Evolutionary conservation across 2,329 filamentous ascomycete genomes (phyloP), one percentile per base, ranked within the genome.

Genomic region (Colletotrichum tanaceti): DNA sequence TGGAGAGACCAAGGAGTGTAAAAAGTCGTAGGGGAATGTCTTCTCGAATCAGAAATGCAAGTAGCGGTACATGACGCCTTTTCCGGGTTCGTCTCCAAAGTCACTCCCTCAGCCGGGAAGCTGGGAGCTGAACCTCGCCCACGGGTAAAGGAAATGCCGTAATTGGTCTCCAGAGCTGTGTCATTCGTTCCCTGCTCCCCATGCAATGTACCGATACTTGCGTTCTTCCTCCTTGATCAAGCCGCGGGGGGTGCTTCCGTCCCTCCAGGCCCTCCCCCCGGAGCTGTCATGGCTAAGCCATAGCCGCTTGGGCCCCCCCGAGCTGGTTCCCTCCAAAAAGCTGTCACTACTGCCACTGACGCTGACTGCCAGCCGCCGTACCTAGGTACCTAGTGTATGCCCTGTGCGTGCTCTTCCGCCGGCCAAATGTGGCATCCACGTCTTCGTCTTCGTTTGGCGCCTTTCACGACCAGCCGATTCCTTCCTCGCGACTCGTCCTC

Each of bases 401-500:
- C 32, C 32, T 35, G 32, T 35, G 7, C 32, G 28, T 41, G 53
- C 35, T 44, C 41, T 44, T 18, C 41, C 41, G 41, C 41, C 41
- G 41, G 44, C 44, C n/a, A 32, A 59, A 39, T 41, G 22, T 58
- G 55, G 55, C 41, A 58, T 58, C 55, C 41, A 43, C 60, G 59
- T 63, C 60, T 35, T 28, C 41, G 46, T 60, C 46, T 20, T 22
- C 60, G 44, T 64, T 44, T n/a, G 38, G 38, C 20, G 52, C 16
- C 54, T 43, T 50, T 41, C 54, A 59, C 50, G 24, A 61, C 58
- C 49, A 32, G 43, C 41, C 41, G 32, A 54, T 49, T 68, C 41
- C 46, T 43, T 49, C 20, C 53, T 57, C 32, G 47, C 65, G 61
- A 47, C 47, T 61, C 44, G 24, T 63, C 58, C 32, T 52, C 28